Evolutionary conservation across 2,329 filamentous ascomycete species (phyloP).

Genomic region (Apiospora marii): DNA sequence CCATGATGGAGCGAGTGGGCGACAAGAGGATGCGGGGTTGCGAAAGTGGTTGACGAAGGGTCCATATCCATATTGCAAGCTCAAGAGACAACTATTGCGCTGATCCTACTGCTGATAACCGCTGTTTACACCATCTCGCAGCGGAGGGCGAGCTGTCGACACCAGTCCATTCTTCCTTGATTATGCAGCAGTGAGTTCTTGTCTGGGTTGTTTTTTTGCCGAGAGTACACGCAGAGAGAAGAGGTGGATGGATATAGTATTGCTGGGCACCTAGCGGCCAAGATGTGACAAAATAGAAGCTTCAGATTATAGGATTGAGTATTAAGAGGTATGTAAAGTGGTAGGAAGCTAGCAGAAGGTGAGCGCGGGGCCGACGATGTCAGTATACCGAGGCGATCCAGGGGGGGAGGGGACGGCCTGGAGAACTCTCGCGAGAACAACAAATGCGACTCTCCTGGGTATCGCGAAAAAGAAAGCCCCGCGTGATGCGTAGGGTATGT

Average conservation of each 20-base stretch:
- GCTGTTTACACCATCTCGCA: slow-evolving; percentile 15
- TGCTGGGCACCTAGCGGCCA: neutral
- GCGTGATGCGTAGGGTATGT: slow-evolving; percentile 4
- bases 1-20: slow-evolving; percentile 22
- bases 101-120: slow-evolving; percentile 11
- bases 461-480: slow-evolving; percentile 21
- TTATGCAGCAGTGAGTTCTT: slow-evolving; percentile 1
- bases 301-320: slow-evolving; percentile 5
- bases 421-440: neutral
- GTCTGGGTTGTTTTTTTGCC: neutral
- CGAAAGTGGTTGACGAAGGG: slow-evolving; percentile 27
- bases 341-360: neutral
- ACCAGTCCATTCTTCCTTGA: slow-evolving; percentile 20
- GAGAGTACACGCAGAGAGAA: neutral
- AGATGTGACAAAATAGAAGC: neutral
- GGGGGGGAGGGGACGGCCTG: neutral
- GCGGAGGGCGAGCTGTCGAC: slow-evolving; percentile 15
- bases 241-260: neutral
- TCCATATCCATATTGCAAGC: slow-evolving; percentile 27
- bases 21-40: slow-evolving; percentile 26
- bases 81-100: slow-evolving; percentile 22
- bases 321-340: slow-evolving; percentile 15
- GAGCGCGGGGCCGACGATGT: neutral
- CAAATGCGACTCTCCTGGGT: neutral
- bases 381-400: neutral